Percentiles rank a stretch among this genome's conserved stretches.
Conservation (phyloP, 495 filamentous ascomycete genomes). For the Tuber umbilicatum region DNA sequence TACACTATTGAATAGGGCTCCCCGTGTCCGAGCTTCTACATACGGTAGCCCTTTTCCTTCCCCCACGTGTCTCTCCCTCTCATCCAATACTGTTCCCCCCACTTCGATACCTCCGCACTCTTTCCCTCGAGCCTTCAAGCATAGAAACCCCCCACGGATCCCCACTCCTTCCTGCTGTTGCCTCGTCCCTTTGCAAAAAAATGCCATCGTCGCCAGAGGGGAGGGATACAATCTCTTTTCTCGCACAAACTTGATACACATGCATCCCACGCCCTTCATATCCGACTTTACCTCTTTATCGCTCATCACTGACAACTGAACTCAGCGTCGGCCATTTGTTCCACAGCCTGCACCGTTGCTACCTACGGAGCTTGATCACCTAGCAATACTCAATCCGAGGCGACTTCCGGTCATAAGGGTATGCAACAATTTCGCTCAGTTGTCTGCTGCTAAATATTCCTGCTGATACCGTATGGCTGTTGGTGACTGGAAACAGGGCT, state of each 20-base stretch:
- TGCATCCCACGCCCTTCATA: slow-evolving; percentile 26
- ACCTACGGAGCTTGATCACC: slow-evolving; percentile 20
- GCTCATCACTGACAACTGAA: slow-evolving; percentile 32
- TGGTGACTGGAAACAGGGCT: slow-evolving; percentile 30
- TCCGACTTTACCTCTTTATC: slow-evolving; percentile 10
- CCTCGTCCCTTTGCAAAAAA: slow-evolving; percentile 23
- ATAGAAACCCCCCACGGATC: slow-evolving; percentile 20
- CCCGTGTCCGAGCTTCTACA: background rate
- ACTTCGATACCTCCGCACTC: slow-evolving; percentile 12
- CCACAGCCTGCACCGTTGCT: slow-evolving; percentile 35
- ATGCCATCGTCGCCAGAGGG: slow-evolving; percentile 38
- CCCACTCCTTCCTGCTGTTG: slow-evolving; percentile 15
- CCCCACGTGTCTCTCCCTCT: slow-evolving; percentile 12
- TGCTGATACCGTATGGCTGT: slow-evolving; percentile 1
- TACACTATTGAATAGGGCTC: background rate
- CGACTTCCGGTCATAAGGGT: slow-evolving; percentile 23
- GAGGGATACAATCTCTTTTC: slow-evolving; percentile 30
- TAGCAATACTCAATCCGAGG: slow-evolving; percentile 22
- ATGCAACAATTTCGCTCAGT: slow-evolving; percentile 20
- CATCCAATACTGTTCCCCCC: slow-evolving; percentile 5
- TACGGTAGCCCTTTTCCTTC: slow-evolving; percentile 12
- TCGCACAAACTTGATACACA: slow-evolving; percentile 26
- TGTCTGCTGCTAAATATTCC: slow-evolving; percentile 12
- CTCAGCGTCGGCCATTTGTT: slow-evolving; percentile 34
- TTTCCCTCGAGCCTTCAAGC: slow-evolving; percentile 3